Evolutionary conservation across 139 green algal genomes (phyloP), one percentile per base, ranked within the genome.

Genomic region (Tetratostichococcus sp.): DNA sequence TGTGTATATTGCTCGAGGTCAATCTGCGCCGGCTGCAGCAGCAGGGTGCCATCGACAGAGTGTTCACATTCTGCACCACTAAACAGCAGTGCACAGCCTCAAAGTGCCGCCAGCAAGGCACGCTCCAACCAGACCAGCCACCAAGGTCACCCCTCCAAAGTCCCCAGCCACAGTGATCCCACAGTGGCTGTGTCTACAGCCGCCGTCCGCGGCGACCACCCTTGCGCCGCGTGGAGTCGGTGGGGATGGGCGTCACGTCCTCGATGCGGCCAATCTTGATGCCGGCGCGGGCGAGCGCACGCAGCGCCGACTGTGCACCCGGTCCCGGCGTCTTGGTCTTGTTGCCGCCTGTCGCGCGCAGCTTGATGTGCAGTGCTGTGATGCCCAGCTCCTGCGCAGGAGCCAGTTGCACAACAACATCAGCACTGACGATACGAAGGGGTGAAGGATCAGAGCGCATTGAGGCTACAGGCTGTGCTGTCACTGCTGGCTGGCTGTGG

Each of bases 261-360:
- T 99, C 95, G 78, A 99, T 99, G 77, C 96, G 91, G 43, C 96
- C 96, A 80, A 99, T 99, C 88, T 99, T 99, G 82, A 99, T 94
- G 75, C 96, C 96, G 4, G 95, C 90, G 76, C 96, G 96, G n/a
- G 96, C 96, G 69, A 99, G 88, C 30, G 96, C 96, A 39, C 96
- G 90, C 73, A 99, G 92, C 1, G 96, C 96, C 35, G 90, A 97
- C 91, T 99, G 96, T 66, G 95, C 96, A 62, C 93, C 96, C 30
- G 96, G 96, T 69, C 96, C 96, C 33, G 96, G 96, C 43, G 93
- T 98, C 93, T 99, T 99, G 78, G 96, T 99, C 83, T 95, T 94
- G 92, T 98, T 99, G 75, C 96, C 96, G 57, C 96, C 96, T 65
- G 95, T 99, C 30, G 96, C 96, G 31, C 96, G 89, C 78, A 99